Conservation (phyloP, 1,139 yeast genomes). For the Kodamaea derodonti region DNA sequence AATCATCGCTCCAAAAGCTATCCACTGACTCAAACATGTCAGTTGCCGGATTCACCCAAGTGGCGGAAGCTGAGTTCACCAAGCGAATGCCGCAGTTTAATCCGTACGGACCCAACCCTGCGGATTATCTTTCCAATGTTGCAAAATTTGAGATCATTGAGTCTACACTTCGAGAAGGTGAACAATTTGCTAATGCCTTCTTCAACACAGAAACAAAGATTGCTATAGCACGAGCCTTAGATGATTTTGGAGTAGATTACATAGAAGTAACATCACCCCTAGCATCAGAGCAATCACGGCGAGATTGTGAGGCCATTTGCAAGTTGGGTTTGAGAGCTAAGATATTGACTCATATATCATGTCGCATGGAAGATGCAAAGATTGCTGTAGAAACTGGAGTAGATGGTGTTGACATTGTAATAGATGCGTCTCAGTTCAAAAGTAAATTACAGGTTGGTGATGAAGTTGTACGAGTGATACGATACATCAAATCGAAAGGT, state of each 20-base stretch:
- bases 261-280: constrained; percentile 58
- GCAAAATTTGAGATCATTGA: constrained; percentile 51
- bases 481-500: constrained; percentile 55
- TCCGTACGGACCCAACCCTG: constrained; percentile 60
- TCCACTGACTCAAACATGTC: no score
- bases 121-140: constrained; percentile 53
- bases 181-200: constrained; percentile 58
- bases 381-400: constrained; percentile 60
- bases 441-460: constrained; percentile 53
- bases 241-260: constrained; percentile 58
- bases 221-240: constrained; percentile 55
- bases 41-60: constrained; percentile 6
- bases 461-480: constrained; percentile 56
- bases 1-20: no score
- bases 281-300: constrained; percentile 53
- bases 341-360: constrained; percentile 54
- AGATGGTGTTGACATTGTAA: constrained; percentile 58
- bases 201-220: constrained; percentile 52
- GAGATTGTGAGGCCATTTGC: constrained; percentile 56
- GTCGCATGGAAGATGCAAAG: constrained; percentile 59
- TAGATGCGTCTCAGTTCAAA: constrained; percentile 54
- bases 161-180: constrained; percentile 58
- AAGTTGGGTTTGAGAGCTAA: constrained; percentile 53
- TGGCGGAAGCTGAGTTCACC: constrained; percentile 7
- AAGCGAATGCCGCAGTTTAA: constrained; percentile 18